Conservation (phyloP, 2,329 filamentous ascomycete species). For the Calonectria leucothoes region DNA sequence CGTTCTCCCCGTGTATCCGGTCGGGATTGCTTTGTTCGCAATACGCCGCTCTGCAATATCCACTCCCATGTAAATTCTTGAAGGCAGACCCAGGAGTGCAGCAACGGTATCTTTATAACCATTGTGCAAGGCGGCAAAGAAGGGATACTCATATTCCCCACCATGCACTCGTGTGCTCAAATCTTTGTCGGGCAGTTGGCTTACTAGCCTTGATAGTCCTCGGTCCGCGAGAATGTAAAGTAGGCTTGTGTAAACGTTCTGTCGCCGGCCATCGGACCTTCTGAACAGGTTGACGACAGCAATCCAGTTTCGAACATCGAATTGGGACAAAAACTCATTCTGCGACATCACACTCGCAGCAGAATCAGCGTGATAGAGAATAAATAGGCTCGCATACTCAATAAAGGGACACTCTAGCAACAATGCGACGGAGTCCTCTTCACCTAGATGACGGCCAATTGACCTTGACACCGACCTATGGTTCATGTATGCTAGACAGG, state of each 20-base stretch:
- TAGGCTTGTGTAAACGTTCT: constrained; percentile 39
- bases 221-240: constrained; percentile 51
- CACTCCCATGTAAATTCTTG: constrained; percentile 6
- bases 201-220: constrained; percentile 43
- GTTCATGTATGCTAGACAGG: constrained; percentile 54
- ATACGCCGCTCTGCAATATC: constrained; percentile 21
- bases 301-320: constrained; percentile 45
- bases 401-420: constrained; percentile 55
- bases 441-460: neutral
- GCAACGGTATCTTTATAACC: constrained; percentile 42
- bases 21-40: neutral
- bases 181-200: constrained; percentile 31
- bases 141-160: constrained; percentile 46
- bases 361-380: constrained; percentile 55
- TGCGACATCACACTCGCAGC: constrained; percentile 46
- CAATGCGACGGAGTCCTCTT: no score
- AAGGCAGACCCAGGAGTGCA: constrained; percentile 32
- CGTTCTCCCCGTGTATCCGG: neutral
- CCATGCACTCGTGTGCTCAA: constrained; percentile 19
- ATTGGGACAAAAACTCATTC: constrained; percentile 45
- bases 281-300: constrained; percentile 46
- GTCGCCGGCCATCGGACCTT: constrained; percentile 36
- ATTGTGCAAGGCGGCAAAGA: constrained; percentile 50
- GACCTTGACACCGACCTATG: neutral
- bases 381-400: constrained; percentile 53